Base-by-base conservation (phyloP, 306 rosid genomes). In the Inga laurina region DNA sequence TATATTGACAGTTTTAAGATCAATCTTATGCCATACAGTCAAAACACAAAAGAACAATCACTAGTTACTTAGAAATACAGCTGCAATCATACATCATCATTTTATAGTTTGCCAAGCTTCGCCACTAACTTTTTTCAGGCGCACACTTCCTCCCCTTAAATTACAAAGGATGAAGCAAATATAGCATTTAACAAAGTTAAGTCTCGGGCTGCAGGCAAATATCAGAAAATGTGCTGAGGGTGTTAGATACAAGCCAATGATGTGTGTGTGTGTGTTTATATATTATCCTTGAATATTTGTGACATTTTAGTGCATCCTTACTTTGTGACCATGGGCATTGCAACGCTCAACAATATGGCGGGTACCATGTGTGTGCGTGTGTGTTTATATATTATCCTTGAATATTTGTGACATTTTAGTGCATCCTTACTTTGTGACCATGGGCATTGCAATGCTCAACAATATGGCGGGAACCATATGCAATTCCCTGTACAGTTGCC, bases 291-390 rank as follows among this genome's bases (percentile, higher is more conserved):
- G 77, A 85, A 78, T 69, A 73, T 69, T 39, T 80, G 80, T 74
- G 48, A 61, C 12, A 61, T 48, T 68, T 75, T 68, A 39, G 54
- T 52, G 75, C 74, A 85, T 88, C 79, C 94, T 93, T 92, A 96
- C 98, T 87, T 89, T 88, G 88, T 93, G 97, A 49, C 99, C 99
- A 88, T 96, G 91, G 82, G 89, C 88, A 82, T 96, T 96, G 84
- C 93, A 91, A 80, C 93, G 99, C 86, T 96, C 98, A 85, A 96
- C 97, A 92, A 93, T 96, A 87, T 93, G 96, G 72, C 99, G 97
- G 1, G 98, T 92, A 45, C 99, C 99, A 86, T 96, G 93, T 12
- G 98, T 27, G 30, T 27, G 27, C 54, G 12, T 37, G 79, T 75
- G 66, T 10, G 9, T 64, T 13, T 46, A 18, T 52, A 8, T 22